Evolutionary conservation across 2,329 filamentous ascomycete species (phyloP).

Genomic region (Xylaria sp.): DNA sequence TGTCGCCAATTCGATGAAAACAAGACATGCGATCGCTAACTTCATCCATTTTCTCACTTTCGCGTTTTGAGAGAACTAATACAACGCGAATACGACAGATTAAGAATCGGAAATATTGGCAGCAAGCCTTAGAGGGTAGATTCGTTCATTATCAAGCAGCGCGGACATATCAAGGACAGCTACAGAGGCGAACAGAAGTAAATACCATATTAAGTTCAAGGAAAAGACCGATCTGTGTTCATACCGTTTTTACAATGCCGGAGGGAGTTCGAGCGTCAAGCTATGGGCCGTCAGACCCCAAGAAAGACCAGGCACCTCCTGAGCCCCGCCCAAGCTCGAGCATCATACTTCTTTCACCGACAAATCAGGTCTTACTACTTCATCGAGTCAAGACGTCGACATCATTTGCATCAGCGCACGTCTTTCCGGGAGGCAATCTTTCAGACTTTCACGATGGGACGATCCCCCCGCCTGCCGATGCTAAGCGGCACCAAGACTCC

Average conservation of each 20-base stretch:
- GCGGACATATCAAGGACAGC: neutral
- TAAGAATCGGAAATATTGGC: neutral
- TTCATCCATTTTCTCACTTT: conserved; percentile 1
- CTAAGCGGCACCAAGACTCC: conserved; percentile 74
- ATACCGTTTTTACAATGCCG: conserved; percentile 11
- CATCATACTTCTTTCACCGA: conserved; percentile 84
- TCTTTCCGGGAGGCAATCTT: conserved; percentile 92
- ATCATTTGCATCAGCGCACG: conserved; percentile 90
- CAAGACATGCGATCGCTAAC: conserved; percentile 24
- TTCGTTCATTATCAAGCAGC: conserved; percentile 6
- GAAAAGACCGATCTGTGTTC: neutral
- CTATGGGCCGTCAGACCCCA: conserved; percentile 1
- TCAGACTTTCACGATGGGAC: conserved; percentile 79
- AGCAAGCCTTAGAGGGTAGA: neutral
- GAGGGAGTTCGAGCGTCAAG: conserved; percentile 20
- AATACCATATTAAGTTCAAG: neutral
- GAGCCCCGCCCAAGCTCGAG: conserved; percentile 62
- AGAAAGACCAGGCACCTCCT: conserved; percentile 27
- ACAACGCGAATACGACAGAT: neutral
- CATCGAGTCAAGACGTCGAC: conserved; percentile 84
- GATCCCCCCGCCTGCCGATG: conserved; percentile 58
- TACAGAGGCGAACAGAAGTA: neutral
- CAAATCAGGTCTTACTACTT: conserved; percentile 87
- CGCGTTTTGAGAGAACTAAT: neutral
- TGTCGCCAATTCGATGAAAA: conserved; percentile 1